Evolutionary conservation across 805 yeast species (phyloP).

Genomic region (Myxozyma melibiosi): DNA sequence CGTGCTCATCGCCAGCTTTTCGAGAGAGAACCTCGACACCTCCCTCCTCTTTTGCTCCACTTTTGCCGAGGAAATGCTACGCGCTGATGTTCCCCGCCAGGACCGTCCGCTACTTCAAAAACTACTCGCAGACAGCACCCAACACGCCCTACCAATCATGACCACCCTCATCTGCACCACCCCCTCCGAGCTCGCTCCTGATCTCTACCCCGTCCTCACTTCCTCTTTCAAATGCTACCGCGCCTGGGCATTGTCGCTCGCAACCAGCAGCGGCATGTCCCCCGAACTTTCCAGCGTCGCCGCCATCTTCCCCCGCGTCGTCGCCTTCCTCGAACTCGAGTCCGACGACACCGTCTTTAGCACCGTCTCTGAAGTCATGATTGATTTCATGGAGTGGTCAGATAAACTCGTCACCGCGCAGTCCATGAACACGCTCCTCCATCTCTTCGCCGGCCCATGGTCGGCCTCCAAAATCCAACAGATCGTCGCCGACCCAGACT

Average conservation of each 20-base stretch:
- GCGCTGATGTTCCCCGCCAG: slow-evolving; percentile 26
- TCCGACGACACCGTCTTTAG: slow-evolving; percentile 19
- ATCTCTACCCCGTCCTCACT: slow-evolving; percentile 11
- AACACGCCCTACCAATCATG: slow-evolving; percentile 5
- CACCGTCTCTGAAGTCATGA: slow-evolving; percentile 17
- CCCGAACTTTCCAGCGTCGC: background rate
- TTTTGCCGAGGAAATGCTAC: slow-evolving; percentile 27
- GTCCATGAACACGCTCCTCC: slow-evolving; percentile 4
- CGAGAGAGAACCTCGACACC: slow-evolving; percentile 4
- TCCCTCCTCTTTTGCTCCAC: slow-evolving; percentile 20
- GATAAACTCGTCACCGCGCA: slow-evolving; percentile 16
- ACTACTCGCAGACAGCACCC: slow-evolving; percentile 8
- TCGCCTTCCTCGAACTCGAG: slow-evolving; percentile 15
- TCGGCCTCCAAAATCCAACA: slow-evolving; percentile 40
- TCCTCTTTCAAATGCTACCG: slow-evolving; percentile 20
- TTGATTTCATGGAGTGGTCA: slow-evolving; percentile 29
- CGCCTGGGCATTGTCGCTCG: slow-evolving; percentile 25
- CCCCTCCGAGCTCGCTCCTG: slow-evolving; percentile 4
- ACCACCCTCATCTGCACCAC: slow-evolving; percentile 3
- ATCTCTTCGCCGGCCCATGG: slow-evolving; percentile 20
- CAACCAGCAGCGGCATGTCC: slow-evolving; percentile 1
- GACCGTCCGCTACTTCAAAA: slow-evolving; percentile 13
- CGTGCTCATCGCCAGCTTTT: background rate
- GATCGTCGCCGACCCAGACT: slow-evolving; percentile 41
- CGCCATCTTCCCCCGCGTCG: slow-evolving; percentile 1